phyloP scores from a whole-genome alignment of 176 grass and related monocot genomes.

The Tuctoria greenei region DNA sequence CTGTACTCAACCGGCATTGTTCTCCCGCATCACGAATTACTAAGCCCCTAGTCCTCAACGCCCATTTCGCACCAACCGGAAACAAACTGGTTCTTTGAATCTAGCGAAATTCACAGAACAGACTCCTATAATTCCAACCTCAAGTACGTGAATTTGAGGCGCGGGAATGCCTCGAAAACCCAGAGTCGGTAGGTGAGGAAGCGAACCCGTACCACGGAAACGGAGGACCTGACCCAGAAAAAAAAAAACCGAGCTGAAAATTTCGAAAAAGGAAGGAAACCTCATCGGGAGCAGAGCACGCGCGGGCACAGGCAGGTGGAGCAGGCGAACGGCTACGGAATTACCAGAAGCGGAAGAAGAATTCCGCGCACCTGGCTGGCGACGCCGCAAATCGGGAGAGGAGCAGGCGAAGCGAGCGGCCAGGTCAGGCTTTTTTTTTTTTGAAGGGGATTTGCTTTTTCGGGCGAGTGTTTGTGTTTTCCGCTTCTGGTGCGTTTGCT shows the following conservation, averaged over 20 bases:
- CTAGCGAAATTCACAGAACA: neutral
- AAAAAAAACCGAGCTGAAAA: neutral
- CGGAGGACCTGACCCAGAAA: neutral
- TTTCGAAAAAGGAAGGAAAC: neutral
- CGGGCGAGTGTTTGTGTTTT: neutral
- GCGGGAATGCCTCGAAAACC: neutral
- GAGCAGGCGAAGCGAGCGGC: neutral
- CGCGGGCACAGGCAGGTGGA: neutral
- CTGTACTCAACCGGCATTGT: conserved; percentile 2
- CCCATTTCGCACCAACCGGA: neutral
- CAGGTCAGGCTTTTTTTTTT: neutral
- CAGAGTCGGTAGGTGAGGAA: neutral
- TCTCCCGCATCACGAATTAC: neutral
- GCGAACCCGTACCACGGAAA: neutral
- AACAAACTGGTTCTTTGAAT: neutral
- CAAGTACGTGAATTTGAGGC: neutral
- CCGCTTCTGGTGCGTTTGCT: neutral
- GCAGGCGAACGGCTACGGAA: neutral
- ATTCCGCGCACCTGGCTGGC: conserved; percentile 1
- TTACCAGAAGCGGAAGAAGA: neutral
- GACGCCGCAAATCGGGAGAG: conserved; percentile 28
- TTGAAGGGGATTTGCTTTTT: no score
- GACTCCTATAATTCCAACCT: neutral
- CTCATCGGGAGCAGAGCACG: neutral
- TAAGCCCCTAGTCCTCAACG: neutral